Base-by-base conservation (phyloP, 1,284 basidiomycete species). In the Rhodofomes roseus region DNA sequence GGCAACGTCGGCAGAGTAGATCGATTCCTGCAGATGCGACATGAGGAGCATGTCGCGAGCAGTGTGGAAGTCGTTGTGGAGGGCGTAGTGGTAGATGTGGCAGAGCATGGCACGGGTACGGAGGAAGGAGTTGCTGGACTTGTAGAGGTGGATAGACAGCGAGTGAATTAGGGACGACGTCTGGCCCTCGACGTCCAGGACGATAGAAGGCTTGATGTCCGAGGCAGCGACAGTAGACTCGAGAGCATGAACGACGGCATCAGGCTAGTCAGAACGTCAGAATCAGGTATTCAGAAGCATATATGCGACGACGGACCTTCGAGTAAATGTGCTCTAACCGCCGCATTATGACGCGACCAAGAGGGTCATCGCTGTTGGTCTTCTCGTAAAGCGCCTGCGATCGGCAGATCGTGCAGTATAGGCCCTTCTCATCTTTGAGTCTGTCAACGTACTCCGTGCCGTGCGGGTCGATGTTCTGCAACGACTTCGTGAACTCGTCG, bases 391-490 rank as follows among this genome's bases (percentile, higher is more conserved):
- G 90, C 16, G 89, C 85, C 75, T 98, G 95, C 0, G 95, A 89
- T 60, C 92, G 89, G 74, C 92, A 93, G 66, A 99, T 96, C 36
- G 94, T 95, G 72, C 87, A 85, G 76, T 99, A 99, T 36, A 99
- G 84, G 37, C 89, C 87, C 70, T 96, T 93, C 79, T 99, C 97
- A 74, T 98, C 95, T 77, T 95, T 92, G 59, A 98, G 79, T 56
- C 95, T 85, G 71, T 98, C 96, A 57, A 99, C 92, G 73, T 99
- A 99, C 76, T 99, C 97, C 54, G 93, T 93, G 4, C 97, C 95
- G 74, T 99, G 97, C 16, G 97, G 96, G 72, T 99, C 97, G 66
- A 98, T 96, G 74, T 98, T 95, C 82, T 99, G 97, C 56, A 99
- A 78, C 70, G 94, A 96, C 76, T 93, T 94, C 55, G 95, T 98